A percentile compares a stretch with the other conserved stretches of the same genome.
These are phyloP conservation scores for Claviceps capensis DNA, from an alignment of 2,329 filamentous ascomycete genomes.

Conservation along the genomic window DNA sequence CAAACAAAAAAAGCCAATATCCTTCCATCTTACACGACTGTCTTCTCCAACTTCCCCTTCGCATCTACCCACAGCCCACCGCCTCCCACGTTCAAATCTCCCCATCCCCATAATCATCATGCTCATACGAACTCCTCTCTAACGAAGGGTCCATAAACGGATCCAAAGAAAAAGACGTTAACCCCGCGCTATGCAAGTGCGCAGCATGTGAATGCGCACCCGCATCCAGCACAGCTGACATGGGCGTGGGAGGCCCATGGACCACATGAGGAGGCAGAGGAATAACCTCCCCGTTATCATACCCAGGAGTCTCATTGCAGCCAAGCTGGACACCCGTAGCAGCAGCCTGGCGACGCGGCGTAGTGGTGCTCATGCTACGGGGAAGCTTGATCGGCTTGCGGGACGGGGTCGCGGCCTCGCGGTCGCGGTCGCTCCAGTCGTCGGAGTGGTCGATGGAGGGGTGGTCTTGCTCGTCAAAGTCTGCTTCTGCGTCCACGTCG, in stretches of 20 bases:
- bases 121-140: background rate
- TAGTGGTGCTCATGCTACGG: constrained; percentile 12
- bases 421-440: constrained; percentile 9
- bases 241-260: no score
- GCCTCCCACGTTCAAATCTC: constrained; percentile 16
- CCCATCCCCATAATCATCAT: constrained; percentile 19
- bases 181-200: background rate
- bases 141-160: constrained; percentile 2
- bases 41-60: no score
- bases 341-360: constrained; percentile 18
- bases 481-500: constrained; percentile 12
- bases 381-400: constrained; percentile 15
- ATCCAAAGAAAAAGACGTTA: background rate
- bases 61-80: no score
- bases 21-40: no score
- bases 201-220: background rate
- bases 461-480: constrained; percentile 7
- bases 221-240: background rate
- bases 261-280: background rate
- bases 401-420: constrained; percentile 18
- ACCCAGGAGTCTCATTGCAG: constrained; percentile 7
- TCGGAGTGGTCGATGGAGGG: background rate
- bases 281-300: constrained; percentile 15
- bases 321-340: constrained; percentile 20
- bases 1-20: no score